Conservation (phyloP, 768 basidiomycete genomes). For the Terana coerulea region DNA sequence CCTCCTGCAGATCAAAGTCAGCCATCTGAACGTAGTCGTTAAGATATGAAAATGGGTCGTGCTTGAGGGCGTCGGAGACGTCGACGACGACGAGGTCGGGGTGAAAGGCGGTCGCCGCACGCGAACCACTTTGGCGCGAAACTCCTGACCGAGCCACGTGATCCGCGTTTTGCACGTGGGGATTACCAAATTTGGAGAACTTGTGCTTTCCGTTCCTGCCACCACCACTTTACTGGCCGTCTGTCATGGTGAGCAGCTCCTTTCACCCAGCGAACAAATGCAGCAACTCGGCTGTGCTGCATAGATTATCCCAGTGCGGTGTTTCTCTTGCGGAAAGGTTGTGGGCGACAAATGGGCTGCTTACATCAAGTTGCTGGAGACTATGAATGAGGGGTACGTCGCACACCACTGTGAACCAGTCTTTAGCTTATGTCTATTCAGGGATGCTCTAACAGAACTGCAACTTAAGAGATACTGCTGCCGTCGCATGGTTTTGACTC, state of each 20-base stretch:
- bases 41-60: background rate
- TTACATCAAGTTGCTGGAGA: slow-evolving; percentile 75
- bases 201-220: background rate
- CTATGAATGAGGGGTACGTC: slow-evolving; percentile 85
- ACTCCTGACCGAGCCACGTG: slow-evolving; percentile 9
- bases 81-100: background rate
- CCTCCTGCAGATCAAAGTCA: slow-evolving; percentile 76
- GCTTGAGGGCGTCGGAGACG: background rate
- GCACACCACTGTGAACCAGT: background rate
- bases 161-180: slow-evolving; percentile 6
- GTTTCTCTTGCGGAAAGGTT: slow-evolving; percentile 96
- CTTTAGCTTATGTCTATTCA: slow-evolving; percentile 26
- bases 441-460: slow-evolving; percentile 86
- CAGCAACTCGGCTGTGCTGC: no score
- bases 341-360: slow-evolving; percentile 94
- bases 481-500: slow-evolving; percentile 94
- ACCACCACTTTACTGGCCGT: background rate
- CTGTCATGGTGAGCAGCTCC: background rate
- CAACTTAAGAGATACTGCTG: slow-evolving; percentile 95
- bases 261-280: background rate
- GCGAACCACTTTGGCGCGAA: slow-evolving; percentile 1
- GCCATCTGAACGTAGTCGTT: slow-evolving; percentile 13
- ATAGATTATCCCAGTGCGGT: slow-evolving; percentile 94
- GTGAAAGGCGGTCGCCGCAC: slow-evolving; percentile 2
- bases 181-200: background rate